A percentile compares a stretch with the other conserved stretches of the same genome.
phyloP scores from a whole-genome alignment of 2,329 filamentous ascomycete species.

The Rutstroemia sydowiana region DNA sequence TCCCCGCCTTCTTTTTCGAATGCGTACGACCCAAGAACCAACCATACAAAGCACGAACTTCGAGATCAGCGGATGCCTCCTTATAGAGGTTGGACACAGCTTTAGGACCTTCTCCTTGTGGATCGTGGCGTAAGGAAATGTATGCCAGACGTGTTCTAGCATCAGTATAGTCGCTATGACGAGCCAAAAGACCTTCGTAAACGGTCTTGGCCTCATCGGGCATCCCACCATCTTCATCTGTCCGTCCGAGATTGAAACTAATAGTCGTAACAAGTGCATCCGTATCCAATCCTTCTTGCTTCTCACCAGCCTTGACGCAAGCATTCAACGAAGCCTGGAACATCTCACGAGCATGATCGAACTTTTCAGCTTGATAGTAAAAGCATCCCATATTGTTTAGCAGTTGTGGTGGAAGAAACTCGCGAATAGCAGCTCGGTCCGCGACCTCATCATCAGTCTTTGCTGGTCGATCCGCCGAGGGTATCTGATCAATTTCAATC shows the following conservation, averaged over 20 bases:
- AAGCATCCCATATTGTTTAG: constrained; percentile 98
- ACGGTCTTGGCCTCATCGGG: constrained; percentile 78
- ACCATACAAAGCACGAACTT: constrained; percentile 86
- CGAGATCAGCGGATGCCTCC: constrained; percentile 74
- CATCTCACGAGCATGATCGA: constrained; percentile 70
- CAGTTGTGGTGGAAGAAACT: constrained; percentile 78
- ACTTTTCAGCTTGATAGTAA: constrained; percentile 80
- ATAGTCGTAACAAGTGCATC: constrained; percentile 93
- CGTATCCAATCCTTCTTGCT: constrained; percentile 69
- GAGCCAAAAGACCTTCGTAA: constrained; percentile 76
- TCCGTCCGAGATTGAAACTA: constrained; percentile 90
- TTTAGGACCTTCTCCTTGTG: constrained; percentile 79
- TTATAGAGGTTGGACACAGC: constrained; percentile 80
- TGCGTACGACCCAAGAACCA: constrained; percentile 84
- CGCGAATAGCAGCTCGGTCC: constrained; percentile 56
- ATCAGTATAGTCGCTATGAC: constrained; percentile 88
- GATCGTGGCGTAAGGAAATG: constrained; percentile 74
- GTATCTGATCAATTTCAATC: constrained; percentile 74
- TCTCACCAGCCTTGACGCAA: constrained; percentile 73
- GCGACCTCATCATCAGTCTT: constrained; percentile 53
- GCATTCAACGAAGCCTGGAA: constrained; percentile 90
- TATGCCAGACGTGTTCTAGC: constrained; percentile 84
- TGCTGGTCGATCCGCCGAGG: constrained; percentile 58
- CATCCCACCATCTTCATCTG: constrained; percentile 79
- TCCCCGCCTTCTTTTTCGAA: constrained; percentile 72